Evolutionary conservation across 2,329 filamentous ascomycete species (phyloP), one percentile per base, ranked within the genome.

Genomic region (Furcasterigmium furcatum): DNA sequence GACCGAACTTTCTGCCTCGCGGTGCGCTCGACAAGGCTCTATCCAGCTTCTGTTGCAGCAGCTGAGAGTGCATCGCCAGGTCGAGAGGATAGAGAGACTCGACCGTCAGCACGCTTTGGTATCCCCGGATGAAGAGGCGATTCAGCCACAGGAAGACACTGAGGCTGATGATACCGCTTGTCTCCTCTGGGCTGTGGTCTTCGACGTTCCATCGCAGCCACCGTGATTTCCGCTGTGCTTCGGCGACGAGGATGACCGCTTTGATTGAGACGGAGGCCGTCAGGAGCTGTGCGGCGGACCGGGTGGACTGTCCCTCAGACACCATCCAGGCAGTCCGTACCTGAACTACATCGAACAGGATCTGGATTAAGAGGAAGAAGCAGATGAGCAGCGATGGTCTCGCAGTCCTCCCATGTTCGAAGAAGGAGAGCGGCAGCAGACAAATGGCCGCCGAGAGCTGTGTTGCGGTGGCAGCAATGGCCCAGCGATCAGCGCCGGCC

Each of bases 301-400:
- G 35, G 9, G 51, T 46, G 3, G 44, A 25, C 6, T 43, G 39
- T 5, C 30, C 53, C 6, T 40, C 32, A 41, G 53, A 53, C 35
- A 56, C 47, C 30, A 76, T 58, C 62, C 68, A 76, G 3, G 70
- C 48, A 0, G 73, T 76, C 9, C 75, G 61, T 0, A 60, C 57
- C 46, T 70, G 68, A 0, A 63, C 63, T 3, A 65, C 54, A 30
- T 78, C 75, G 19, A 76, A 61, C 2, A 77, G 51, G 0, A 72
- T 50, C 2, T 70, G 70, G 4, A 74, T 27, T 9, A 68, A 50
- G 4, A 77, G 48, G 41, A 70, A 77, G 9, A 55, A 48, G 14
- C 55, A 65, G 13, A 78, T 54, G 4, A 77, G 43, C 0, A 68
- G 56, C 0, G 73, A 77, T 0, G 73, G 72, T 2, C 69, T 59